Evolutionary conservation across 225 moss, liverwort and hornwort species (phyloP).

Genomic region (Pseudisothecium myosuroides): DNA sequence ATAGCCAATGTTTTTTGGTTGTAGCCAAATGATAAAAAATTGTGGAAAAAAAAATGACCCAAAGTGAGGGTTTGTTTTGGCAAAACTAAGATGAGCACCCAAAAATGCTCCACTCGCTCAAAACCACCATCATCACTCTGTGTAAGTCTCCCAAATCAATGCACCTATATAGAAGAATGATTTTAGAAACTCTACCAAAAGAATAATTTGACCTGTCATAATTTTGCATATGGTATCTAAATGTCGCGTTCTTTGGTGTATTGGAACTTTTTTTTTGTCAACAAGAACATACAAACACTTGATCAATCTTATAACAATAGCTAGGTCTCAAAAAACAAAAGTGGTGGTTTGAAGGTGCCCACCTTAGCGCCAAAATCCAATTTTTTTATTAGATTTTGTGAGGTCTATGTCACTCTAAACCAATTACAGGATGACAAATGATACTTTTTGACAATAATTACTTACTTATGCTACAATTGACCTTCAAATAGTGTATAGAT

Average conservation of each 20-base stretch:
- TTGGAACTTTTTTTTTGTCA: not conserved
- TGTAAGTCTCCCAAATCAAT: not conserved
- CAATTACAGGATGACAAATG: not conserved
- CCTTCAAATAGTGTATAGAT: not conserved
- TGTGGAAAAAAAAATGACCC: too few relatives aligned
- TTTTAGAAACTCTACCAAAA: not conserved
- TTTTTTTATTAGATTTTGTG: not conserved
- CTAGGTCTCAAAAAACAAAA: not conserved
- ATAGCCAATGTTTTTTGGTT: rapidly evolving
- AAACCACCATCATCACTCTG: too few relatives aligned
- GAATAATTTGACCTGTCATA: not conserved
- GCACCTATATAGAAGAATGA: rapidly evolving
- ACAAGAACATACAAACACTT: not conserved
- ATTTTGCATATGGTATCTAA: not conserved
- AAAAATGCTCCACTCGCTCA: too few relatives aligned
- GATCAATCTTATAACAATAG: not conserved
- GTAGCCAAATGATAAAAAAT: not conserved
- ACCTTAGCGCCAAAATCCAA: not conserved
- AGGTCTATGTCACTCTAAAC: not conserved
- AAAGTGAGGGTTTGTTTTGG: not conserved
- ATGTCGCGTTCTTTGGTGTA: rapidly evolving
- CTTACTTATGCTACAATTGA: not conserved
- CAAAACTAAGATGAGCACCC: rapidly evolving
- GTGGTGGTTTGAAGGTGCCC: rapidly evolving
- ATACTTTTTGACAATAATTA: not conserved